A percentile compares a stretch with the other conserved stretches of the same genome.
These are phyloP conservation scores for Musa troglodytarum DNA, from an alignment of 176 grass and related monocot species.

Conservation along the genomic window DNA sequence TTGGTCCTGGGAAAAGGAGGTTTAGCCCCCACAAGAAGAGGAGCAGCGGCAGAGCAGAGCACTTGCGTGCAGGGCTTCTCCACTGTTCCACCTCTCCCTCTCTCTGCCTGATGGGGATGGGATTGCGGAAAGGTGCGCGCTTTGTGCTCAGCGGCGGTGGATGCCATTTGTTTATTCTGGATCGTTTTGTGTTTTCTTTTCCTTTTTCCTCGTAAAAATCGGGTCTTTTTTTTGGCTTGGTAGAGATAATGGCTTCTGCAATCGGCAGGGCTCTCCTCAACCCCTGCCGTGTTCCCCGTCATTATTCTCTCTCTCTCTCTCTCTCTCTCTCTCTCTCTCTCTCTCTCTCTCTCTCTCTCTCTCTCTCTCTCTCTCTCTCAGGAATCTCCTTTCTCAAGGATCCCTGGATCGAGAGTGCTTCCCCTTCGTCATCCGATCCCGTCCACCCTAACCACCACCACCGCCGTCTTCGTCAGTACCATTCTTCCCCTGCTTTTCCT, in stretches of 20 bases:
- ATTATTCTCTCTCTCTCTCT: slow-evolving; percentile 16
- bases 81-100: slow-evolving; percentile 3
- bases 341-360: slow-evolving; percentile 10
- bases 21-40: slow-evolving; percentile 3
- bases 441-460: neutral
- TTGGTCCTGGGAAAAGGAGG: slow-evolving; percentile 2
- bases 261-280: neutral
- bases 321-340: neutral
- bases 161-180: slow-evolving; percentile 18
- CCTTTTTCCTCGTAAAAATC: neutral
- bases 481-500: neutral
- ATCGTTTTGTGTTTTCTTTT: neutral
- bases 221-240: neutral
- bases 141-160: slow-evolving; percentile 5
- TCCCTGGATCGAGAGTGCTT: slow-evolving; percentile 28
- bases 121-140: slow-evolving; percentile 11
- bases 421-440: too few relatives aligned
- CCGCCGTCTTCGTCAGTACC: neutral
- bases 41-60: neutral
- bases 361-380: neutral
- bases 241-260: slow-evolving; percentile 20
- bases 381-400: slow-evolving; percentile 26
- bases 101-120: too few relatives aligned
- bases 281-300: slow-evolving; percentile 18
- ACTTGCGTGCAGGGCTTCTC: slow-evolving; percentile 63